Evolutionary conservation across 441 rosid genomes (phyloP), one percentile per base, ranked within the genome.

Genomic region (Erysimum pusillum): DNA sequence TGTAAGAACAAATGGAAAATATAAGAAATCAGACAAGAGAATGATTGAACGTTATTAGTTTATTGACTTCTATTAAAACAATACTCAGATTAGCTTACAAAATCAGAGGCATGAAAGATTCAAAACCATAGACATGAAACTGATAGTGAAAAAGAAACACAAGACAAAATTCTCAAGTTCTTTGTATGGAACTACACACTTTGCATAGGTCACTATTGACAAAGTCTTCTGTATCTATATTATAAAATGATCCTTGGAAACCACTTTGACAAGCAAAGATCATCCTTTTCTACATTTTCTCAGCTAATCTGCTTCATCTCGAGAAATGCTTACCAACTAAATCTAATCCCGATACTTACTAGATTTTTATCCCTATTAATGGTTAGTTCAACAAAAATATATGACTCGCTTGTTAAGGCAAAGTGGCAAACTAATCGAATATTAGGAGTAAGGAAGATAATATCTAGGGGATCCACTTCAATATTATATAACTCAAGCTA

Each of bases 1-100:
- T 94, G 89, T 67, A 86, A 63, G 4, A 53, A 71, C 44, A 64
- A 1, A 78, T 12, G 20, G 0, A 71, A 66, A 66, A 65, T 46
- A 18, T 49, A 34, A 69, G 58, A 67, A 67, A 59, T n/a, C 35
- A 58, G 17, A 67, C 52, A 58, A 66, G 41, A 52, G 53, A 51
- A 6, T 31, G 9, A 34, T 45, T 6, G 10, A 64, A 64, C 9
- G 0, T 32, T 28, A 34, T 45, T 17, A 36, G 1, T 8, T 36
- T 11, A 25, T 22, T 38, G 28, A 49, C 17, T 38, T 62, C 1
- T 22, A 39, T 7, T 5, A 8, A 18, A 12, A 41, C 15, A 72
- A 35, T 60, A 59, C 62, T 35, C 22, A 32, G 39, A 36, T 18
- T 14, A 62, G 54, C 20, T 42, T 20, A 39, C 45, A 38, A 67